Evolutionary conservation across 2,329 filamentous ascomycete species (phyloP).

Genomic region (Penicillium sp.): DNA sequence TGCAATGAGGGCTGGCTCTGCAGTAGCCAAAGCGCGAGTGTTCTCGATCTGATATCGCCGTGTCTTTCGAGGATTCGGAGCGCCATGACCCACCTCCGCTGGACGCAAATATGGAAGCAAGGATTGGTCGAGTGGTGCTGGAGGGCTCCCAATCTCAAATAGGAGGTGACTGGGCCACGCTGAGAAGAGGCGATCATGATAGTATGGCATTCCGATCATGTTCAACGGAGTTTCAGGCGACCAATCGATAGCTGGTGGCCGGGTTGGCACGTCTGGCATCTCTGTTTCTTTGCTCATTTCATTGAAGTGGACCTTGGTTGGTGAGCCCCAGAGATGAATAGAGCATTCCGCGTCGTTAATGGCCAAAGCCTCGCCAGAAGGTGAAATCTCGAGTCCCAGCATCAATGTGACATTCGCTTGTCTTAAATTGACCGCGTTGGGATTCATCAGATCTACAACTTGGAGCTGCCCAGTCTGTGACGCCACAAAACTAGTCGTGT

Average conservation of each 20-base stretch:
- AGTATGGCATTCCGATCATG: constrained; percentile 87
- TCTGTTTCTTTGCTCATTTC: constrained; percentile 77
- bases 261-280: constrained; percentile 68
- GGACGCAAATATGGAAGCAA: constrained; percentile 68
- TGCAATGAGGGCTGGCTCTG: constrained; percentile 63
- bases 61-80: constrained; percentile 70
- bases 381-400: constrained; percentile 79
- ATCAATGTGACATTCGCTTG: constrained; percentile 79
- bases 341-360: constrained; percentile 75
- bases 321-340: constrained; percentile 86
- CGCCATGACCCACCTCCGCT: constrained; percentile 74
- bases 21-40: constrained; percentile 63
- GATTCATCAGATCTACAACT: constrained; percentile 92
- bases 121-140: constrained; percentile 69
- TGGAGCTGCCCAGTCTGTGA: constrained; percentile 93
- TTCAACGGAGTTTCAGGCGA: constrained; percentile 75
- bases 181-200: constrained; percentile 82
- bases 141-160: constrained; percentile 82
- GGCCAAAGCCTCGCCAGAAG: constrained; percentile 81
- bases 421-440: constrained; percentile 79
- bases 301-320: constrained; percentile 80
- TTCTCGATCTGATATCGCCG: constrained; percentile 82
- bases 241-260: constrained; percentile 66
- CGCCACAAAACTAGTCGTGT: constrained; percentile 89
- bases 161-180: constrained; percentile 83